Evolutionary conservation across 306 rosid genomes (phyloP).

Genomic region (Cicer judaicum): DNA sequence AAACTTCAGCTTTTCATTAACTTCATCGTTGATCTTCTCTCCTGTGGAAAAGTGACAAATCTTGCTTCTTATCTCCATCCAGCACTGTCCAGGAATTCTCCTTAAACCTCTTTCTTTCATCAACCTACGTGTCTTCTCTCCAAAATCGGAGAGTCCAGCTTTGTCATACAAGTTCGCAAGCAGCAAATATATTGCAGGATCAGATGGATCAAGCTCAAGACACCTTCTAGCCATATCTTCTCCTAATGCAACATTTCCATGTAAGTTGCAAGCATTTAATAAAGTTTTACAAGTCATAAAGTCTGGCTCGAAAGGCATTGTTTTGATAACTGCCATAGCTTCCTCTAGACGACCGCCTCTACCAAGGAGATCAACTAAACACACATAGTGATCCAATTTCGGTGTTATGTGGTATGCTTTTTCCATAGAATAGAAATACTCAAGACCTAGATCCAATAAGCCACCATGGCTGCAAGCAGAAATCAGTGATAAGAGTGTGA

Average conservation of each 20-base stretch:
- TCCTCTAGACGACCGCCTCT: conserved; percentile 70
- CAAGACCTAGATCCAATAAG: conserved; percentile 62
- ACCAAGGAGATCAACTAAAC: conserved; percentile 69
- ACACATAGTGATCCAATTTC: conserved; percentile 58
- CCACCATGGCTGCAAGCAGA: conserved; percentile 71
- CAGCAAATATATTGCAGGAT: conserved; percentile 64
- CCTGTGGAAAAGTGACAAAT: conserved; percentile 57
- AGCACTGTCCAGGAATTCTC: conserved; percentile 57
- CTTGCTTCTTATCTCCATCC: conserved; percentile 59
- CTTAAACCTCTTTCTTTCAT: conserved; percentile 68
- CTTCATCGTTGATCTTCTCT: conserved; percentile 48
- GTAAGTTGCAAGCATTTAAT: conserved; percentile 64
- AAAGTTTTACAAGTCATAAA: conserved; percentile 61
- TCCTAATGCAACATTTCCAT: conserved; percentile 59
- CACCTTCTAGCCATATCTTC: conserved; percentile 74
- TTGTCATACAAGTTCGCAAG: conserved; percentile 69
- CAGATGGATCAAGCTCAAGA: conserved; percentile 63
- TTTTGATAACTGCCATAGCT: conserved; percentile 60
- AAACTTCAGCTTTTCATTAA: conserved; percentile 50
- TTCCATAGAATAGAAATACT: conserved; percentile 63
- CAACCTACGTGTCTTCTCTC: conserved; percentile 56
- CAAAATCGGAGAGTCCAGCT: conserved; percentile 54
- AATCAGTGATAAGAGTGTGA: conserved; percentile 59
- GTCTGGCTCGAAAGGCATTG: conserved; percentile 63
- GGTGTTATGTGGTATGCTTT: conserved; percentile 55